These are phyloP conservation scores for Wolfiporia cocos DNA, from an alignment of 1,284 basidiomycete species.

Conservation along the genomic window DNA sequence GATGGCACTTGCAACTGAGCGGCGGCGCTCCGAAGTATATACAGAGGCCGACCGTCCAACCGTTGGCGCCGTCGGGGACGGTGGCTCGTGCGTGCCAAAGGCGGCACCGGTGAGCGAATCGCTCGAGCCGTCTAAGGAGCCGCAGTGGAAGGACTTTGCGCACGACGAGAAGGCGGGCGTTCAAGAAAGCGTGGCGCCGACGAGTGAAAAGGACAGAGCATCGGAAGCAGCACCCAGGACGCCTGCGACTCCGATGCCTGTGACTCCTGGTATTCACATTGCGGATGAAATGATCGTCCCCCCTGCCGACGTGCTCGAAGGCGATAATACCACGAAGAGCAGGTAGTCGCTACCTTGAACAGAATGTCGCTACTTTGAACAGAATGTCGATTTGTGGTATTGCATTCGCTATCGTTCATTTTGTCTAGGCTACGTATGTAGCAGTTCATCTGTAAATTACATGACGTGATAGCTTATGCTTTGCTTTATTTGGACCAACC, in stretches of 20 bases:
- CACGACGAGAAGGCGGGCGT: slow-evolving; percentile 1
- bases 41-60: slow-evolving; percentile 1
- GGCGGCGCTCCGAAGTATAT: not conserved
- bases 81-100: not conserved
- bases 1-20: slow-evolving; percentile 52
- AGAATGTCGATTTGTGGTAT: no score
- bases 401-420: no score
- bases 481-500: no score
- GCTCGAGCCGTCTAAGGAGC: not conserved
- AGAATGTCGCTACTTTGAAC: no score
- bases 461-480: no score
- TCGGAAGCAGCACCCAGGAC: not conserved
- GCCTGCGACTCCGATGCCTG: slow-evolving; percentile 5
- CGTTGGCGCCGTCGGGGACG: not conserved
- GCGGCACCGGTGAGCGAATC: not conserved
- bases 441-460: no score
- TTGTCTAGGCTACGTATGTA: no score
- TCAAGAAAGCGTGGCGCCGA: not conserved
- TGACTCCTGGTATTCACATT: slow-evolving; percentile 16
- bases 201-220: not conserved
- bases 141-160: slow-evolving; percentile 9
- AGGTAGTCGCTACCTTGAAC: no score
- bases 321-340: not conserved
- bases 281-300: slow-evolving; percentile 31
- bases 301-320: slow-evolving; percentile 12